Conservation (phyloP, 2,329 filamentous ascomycete species). For the Aspergillus tanneri region DNA sequence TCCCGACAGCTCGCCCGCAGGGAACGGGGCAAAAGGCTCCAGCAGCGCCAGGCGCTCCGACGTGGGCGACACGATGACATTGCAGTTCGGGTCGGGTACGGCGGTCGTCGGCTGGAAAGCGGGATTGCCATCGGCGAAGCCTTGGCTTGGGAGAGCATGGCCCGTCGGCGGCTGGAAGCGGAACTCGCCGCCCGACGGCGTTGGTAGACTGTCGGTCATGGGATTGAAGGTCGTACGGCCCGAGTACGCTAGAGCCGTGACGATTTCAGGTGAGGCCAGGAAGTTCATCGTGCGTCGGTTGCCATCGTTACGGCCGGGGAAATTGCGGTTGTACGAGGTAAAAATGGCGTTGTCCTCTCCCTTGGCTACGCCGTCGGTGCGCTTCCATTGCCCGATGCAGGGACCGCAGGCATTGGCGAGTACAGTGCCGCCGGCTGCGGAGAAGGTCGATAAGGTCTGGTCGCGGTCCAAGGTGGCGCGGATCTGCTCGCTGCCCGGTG, state of each 20-base stretch:
- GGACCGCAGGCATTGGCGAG: slow-evolving; percentile 94
- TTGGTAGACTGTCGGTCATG: slow-evolving; percentile 78
- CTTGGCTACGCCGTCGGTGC: slow-evolving; percentile 80
- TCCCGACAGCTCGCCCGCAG: slow-evolving; percentile 67
- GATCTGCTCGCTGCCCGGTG: slow-evolving; percentile 94
- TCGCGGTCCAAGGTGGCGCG: slow-evolving; percentile 90
- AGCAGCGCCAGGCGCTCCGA: slow-evolving; percentile 87
- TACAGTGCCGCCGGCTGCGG: slow-evolving; percentile 79
- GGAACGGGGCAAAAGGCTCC: slow-evolving; percentile 86
- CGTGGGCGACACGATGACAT: slow-evolving; percentile 78
- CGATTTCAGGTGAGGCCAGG: slow-evolving; percentile 91
- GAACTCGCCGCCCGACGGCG: slow-evolving; percentile 78
- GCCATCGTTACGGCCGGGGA: slow-evolving; percentile 93
- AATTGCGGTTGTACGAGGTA: slow-evolving; percentile 98
- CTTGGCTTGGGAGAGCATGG: slow-evolving; percentile 61
- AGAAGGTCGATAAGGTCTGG: slow-evolving; percentile 80
- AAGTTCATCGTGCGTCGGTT: slow-evolving; percentile 99
- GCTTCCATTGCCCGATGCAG: slow-evolving; percentile 93
- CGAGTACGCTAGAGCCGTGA: slow-evolving; percentile 93
- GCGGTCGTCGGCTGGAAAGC: slow-evolving; percentile 71
- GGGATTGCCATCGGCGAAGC: slow-evolving; percentile 78
- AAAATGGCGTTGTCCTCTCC: slow-evolving; percentile 91
- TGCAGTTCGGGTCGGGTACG: slow-evolving; percentile 66
- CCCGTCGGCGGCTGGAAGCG: slow-evolving; percentile 74
- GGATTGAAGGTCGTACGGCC: slow-evolving; percentile 95